A percentile compares a stretch with the other conserved stretches of the same genome.
phyloP scores from a whole-genome alignment of 2,329 filamentous ascomycete species.

The Cladosporium sp. region DNA sequence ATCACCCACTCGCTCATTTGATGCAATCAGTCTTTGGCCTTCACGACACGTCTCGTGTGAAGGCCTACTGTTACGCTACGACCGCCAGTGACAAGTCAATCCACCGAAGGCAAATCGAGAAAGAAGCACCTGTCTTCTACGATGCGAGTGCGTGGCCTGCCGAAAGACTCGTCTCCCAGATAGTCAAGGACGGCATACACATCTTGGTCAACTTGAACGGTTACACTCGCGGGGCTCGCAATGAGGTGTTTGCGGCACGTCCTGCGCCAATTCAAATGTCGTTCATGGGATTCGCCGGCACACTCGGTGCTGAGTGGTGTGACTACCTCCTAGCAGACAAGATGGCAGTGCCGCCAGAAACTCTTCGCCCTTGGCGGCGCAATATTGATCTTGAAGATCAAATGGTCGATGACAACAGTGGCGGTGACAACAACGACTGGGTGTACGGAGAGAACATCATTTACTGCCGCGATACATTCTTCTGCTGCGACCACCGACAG shows the following conservation, averaged over 20 bases:
- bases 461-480: conserved; percentile 91
- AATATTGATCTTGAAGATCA: conserved; percentile 71
- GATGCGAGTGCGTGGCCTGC: conserved; percentile 84
- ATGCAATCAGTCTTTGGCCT: conserved; percentile 99
- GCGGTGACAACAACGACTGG: conserved; percentile 65
- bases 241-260: conserved; percentile 92
- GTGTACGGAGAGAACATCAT: conserved; percentile 96
- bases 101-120: conserved; percentile 89
- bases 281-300: conserved; percentile 98
- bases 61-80: conserved; percentile 92
- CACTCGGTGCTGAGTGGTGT: conserved; percentile 94
- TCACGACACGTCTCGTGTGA: conserved; percentile 67
- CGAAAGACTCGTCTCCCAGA: conserved; percentile 78
- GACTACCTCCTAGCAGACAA: conserved; percentile 92
- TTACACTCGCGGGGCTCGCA: conserved; percentile 92
- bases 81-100: conserved; percentile 83
- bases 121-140: conserved; percentile 82
- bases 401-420: conserved; percentile 58
- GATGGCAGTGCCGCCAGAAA: conserved; percentile 76
- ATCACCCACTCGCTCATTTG: conserved; percentile 89
- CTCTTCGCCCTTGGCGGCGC: conserved; percentile 71
- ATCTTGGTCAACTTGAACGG: conserved; percentile 97
- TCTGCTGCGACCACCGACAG: conserved; percentile 95
- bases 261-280: conserved; percentile 98
- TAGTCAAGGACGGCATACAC: conserved; percentile 82